phyloP scores from a whole-genome alignment of 2,329 filamentous ascomycete species.

The Colletotrichum gloeosporioides region DNA sequence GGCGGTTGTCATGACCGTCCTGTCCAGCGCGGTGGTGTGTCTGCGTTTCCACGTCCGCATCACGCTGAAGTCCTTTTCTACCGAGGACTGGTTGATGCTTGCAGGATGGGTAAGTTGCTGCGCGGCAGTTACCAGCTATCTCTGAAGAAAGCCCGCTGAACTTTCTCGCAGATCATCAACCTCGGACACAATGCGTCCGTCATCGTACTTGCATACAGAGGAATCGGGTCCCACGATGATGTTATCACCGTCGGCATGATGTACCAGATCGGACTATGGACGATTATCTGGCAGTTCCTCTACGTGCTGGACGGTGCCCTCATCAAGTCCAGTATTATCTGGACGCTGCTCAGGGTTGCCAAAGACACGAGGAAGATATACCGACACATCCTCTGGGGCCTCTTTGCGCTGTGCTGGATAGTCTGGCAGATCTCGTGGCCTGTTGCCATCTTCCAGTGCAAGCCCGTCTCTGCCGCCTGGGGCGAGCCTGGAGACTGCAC shows the following conservation, averaged over 20 bases:
- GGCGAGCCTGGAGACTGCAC: conserved; percentile 8
- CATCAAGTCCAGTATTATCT: background rate
- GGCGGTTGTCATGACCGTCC: background rate
- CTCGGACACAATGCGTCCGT: background rate
- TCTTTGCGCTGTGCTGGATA: background rate
- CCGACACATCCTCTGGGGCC: background rate
- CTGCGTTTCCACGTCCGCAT: background rate
- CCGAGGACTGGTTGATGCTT: background rate
- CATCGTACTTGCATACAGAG: background rate
- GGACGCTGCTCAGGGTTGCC: background rate
- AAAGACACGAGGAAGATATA: background rate
- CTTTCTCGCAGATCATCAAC: background rate
- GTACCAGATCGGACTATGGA: background rate
- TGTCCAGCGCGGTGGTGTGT: background rate
- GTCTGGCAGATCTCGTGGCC: conserved; percentile 6
- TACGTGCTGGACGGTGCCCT: background rate
- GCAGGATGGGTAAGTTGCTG: background rate
- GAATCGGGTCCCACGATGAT: background rate
- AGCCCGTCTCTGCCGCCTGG: conserved; percentile 18
- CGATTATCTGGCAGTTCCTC: conserved; percentile 21
- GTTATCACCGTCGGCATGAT: background rate
- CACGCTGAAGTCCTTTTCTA: background rate
- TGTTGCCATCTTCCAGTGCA: conserved; percentile 22
- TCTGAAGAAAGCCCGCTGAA: background rate
- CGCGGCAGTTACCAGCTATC: background rate